Evolutionary conservation across 306 rosid genomes (phyloP).

Genomic region (Prunus mira): DNA sequence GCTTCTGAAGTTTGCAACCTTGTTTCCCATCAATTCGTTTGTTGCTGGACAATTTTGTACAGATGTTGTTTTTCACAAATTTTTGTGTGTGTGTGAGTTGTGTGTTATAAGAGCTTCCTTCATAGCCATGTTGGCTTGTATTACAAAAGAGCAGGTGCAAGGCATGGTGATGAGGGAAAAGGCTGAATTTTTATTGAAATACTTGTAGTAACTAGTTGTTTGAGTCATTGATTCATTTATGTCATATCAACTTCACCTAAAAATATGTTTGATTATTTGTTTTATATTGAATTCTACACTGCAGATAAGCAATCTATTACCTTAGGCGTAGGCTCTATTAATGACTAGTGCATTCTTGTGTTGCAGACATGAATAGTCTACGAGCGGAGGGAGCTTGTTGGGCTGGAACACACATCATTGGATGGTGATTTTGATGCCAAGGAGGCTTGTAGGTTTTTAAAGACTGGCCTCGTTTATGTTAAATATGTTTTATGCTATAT

Average conservation of each 20-base stretch:
- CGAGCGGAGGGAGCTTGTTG: constrained; percentile 59
- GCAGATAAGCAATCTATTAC: constrained; percentile 1
- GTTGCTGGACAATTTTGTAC: neutral
- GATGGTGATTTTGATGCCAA: constrained; percentile 68
- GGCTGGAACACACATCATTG: constrained; percentile 52
- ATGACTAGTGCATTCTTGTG: constrained; percentile 16
- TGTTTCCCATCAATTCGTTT: neutral
- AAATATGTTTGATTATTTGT: neutral
- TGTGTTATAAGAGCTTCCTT: neutral
- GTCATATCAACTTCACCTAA: neutral
- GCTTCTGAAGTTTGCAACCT: neutral
- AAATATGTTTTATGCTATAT: too few relatives aligned
- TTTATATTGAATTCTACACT: constrained; percentile 4
- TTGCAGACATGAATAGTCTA: constrained; percentile 72
- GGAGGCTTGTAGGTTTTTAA: constrained; percentile 75
- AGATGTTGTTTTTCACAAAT: neutral
- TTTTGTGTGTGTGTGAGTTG: neutral
- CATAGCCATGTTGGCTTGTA: neutral
- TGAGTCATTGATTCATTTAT: neutral
- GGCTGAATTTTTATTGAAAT: neutral
- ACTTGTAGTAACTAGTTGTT: neutral
- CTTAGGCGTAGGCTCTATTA: constrained; percentile 10
- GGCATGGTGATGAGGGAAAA: neutral
- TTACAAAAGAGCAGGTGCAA: neutral
- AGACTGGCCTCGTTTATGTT: constrained; percentile 48